Percentiles rank a stretch among this genome's conserved stretches.
These are phyloP conservation scores for Rhododendron kiyosumense DNA, from an alignment of 148 eudicot species.

Conservation along the genomic window DNA sequence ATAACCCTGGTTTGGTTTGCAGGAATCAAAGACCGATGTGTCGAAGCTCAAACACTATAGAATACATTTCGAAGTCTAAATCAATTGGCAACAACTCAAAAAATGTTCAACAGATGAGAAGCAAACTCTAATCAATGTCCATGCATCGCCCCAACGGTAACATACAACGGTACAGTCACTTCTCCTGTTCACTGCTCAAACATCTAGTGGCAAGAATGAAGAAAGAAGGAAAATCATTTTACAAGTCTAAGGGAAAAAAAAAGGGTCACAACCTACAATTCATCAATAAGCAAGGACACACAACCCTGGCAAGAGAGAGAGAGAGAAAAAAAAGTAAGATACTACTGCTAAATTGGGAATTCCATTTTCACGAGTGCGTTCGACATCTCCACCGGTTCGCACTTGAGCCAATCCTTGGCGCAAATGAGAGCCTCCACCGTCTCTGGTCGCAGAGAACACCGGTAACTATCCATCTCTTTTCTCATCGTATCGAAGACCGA, in stretches of 20 bases:
- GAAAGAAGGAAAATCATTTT: neutral
- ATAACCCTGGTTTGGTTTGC: neutral
- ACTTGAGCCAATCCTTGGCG: conserved; percentile 86
- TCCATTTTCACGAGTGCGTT: conserved; percentile 56
- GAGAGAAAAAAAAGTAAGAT: neutral
- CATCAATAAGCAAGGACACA: neutral
- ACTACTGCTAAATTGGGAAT: conserved; percentile 33
- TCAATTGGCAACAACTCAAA: neutral
- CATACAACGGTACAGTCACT: neutral
- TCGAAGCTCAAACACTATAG: neutral
- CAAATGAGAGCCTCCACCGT: conserved; percentile 87
- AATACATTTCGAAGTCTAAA: neutral
- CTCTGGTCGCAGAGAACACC: conserved; percentile 77
- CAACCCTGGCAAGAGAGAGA: neutral
- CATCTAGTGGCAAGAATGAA: conserved; percentile 6
- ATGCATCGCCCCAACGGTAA: neutral
- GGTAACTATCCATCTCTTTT: conserved; percentile 68
- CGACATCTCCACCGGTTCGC: conserved; percentile 23
- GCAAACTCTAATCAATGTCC: neutral
- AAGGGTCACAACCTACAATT: neutral
- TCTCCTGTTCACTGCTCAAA: neutral
- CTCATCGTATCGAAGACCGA: conserved; percentile 49
- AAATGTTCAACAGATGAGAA: neutral
- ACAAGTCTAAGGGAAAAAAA: neutral
- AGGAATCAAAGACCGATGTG: neutral